Percentiles rank a stretch among this genome's conserved stretches.
phyloP scores from a whole-genome alignment of 805 yeast genomes.

The Candida maesae region DNA sequence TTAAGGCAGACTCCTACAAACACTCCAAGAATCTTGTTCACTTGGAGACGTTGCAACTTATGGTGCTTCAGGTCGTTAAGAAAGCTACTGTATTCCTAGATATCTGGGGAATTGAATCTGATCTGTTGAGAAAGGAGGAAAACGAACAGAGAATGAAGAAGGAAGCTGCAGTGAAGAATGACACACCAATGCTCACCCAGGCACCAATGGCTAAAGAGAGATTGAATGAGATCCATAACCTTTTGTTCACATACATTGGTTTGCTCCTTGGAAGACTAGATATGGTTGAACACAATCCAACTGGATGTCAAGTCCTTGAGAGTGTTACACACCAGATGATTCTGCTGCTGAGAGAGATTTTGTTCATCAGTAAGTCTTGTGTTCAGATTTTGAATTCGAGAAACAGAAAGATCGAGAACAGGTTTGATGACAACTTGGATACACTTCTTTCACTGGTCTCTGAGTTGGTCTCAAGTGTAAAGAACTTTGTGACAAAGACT shows the following conservation, averaged over 20 bases:
- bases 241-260: slow-evolving; percentile 58
- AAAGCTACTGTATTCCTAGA: slow-evolving; percentile 62
- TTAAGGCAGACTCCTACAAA: slow-evolving; percentile 70
- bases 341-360: slow-evolving; percentile 56
- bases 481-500: slow-evolving; percentile 55
- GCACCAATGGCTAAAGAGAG: slow-evolving; percentile 65
- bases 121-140: slow-evolving; percentile 31
- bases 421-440: slow-evolving; percentile 45
- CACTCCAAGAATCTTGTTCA: slow-evolving; percentile 56
- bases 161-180: slow-evolving; percentile 1
- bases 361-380: slow-evolving; percentile 53
- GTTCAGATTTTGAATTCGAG: slow-evolving; percentile 31
- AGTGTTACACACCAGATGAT: slow-evolving; percentile 66
- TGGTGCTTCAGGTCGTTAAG: slow-evolving; percentile 64
- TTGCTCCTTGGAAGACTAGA: slow-evolving; percentile 74
- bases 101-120: slow-evolving; percentile 68
- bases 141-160: slow-evolving; percentile 6
- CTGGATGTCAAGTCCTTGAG: slow-evolving; percentile 67
- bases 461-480: slow-evolving; percentile 61
- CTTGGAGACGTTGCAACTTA: slow-evolving; percentile 55
- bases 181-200: slow-evolving; percentile 40
- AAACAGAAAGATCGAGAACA: slow-evolving; percentile 19
- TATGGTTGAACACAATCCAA: slow-evolving; percentile 67
- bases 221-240: slow-evolving; percentile 58
- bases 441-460: slow-evolving; percentile 56